These are phyloP conservation scores for Picochlorum sp. DNA, from an alignment of 139 green algal species.

Conservation along the genomic window DNA sequence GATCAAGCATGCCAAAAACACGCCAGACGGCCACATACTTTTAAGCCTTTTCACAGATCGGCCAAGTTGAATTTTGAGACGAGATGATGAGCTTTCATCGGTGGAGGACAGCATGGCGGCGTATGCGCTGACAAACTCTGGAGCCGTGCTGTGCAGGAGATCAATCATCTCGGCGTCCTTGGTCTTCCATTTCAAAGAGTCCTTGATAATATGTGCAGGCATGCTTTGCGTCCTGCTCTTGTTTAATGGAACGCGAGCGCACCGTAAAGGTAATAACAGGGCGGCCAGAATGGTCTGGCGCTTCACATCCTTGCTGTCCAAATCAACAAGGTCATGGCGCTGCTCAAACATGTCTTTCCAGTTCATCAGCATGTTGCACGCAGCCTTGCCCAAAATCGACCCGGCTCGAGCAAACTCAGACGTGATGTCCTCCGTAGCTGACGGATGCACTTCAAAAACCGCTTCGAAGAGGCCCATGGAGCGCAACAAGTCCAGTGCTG, in stretches of 20 bases:
- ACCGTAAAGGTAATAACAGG: constrained; percentile 64
- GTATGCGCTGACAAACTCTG: constrained; percentile 31
- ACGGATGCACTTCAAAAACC: constrained; percentile 53
- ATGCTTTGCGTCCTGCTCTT: constrained; percentile 37
- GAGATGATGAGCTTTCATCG: neutral
- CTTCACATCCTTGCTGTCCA: neutral
- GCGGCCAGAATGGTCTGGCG: constrained; percentile 58
- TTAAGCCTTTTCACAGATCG: constrained; percentile 48
- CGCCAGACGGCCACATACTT: constrained; percentile 44
- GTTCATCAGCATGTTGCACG: constrained; percentile 6
- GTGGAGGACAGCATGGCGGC: constrained; percentile 10
- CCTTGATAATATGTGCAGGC: constrained; percentile 41
- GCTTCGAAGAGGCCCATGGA: constrained; percentile 56
- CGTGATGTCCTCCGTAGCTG: constrained; percentile 9
- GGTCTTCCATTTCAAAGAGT: constrained; percentile 64
- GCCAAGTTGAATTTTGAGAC: constrained; percentile 36
- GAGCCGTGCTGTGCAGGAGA: constrained; percentile 35
- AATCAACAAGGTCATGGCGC: neutral
- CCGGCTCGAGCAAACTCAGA: constrained; percentile 9
- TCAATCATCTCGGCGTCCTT: constrained; percentile 47
- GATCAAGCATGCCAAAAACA: constrained; percentile 35
- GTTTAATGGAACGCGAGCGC: constrained; percentile 6
- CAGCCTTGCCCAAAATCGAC: constrained; percentile 20
- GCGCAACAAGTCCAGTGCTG: constrained; percentile 54
- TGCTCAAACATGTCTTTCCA: constrained; percentile 4